Percentiles rank a stretch among this genome's conserved stretches.
Conservation (phyloP, 352 stramenopile genomes). For the Phytophthora sojae region DNA sequence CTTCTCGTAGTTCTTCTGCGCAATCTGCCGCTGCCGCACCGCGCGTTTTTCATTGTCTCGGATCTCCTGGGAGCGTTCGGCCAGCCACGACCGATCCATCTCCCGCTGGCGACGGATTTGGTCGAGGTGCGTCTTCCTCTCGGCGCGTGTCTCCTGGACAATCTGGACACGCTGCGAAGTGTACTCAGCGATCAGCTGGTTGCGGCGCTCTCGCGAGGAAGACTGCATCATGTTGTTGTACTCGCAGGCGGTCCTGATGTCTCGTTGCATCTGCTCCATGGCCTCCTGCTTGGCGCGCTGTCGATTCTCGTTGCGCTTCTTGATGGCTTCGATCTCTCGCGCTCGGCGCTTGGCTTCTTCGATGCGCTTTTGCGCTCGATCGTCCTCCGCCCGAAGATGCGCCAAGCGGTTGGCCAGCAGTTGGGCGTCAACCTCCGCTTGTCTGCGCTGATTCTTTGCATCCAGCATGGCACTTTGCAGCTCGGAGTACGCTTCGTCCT, state of each 20-base stretch:
- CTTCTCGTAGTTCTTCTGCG: conserved; percentile 62
- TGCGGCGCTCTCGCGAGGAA: conserved; percentile 48
- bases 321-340: conserved; percentile 64
- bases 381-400: conserved; percentile 69
- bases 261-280: conserved; percentile 58
- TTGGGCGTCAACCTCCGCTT: conserved; percentile 61
- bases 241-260: conserved; percentile 60
- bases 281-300: conserved; percentile 60
- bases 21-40: conserved; percentile 47
- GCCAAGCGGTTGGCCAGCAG: conserved; percentile 70
- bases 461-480: conserved; percentile 68
- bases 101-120: conserved; percentile 56
- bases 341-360: conserved; percentile 71
- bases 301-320: conserved; percentile 65
- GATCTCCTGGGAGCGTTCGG: conserved; percentile 63
- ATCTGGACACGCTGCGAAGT: conserved; percentile 55
- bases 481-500: conserved; percentile 44
- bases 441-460: conserved; percentile 55
- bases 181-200: conserved; percentile 52
- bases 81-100: conserved; percentile 44
- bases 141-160: conserved; percentile 58
- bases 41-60: conserved; percentile 53
- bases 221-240: conserved; percentile 58
- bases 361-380: conserved; percentile 65
- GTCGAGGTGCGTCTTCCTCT: conserved; percentile 51